Percentiles rank a stretch among this genome's conserved stretches.
Evolutionary conservation across 192 early-diverging fungal genomes (phyloP).

Genomic region (Rhizoclosmatium sp.): DNA sequence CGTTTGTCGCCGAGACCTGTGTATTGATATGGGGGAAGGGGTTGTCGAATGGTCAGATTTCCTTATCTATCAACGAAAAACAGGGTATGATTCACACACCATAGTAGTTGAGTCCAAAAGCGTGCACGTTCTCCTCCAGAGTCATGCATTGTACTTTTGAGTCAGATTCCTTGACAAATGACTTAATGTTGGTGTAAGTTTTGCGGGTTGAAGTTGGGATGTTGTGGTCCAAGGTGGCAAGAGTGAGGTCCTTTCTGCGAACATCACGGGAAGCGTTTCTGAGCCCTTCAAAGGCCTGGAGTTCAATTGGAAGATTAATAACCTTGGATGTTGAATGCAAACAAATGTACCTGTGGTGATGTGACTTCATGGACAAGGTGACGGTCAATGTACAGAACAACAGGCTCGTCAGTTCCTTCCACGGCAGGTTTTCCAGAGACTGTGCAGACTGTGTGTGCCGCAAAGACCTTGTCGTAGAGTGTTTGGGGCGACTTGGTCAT

Average conservation of each 20-base stretch:
- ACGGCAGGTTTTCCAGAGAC: conserved; percentile 26
- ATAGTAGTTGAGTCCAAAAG: conserved; percentile 65
- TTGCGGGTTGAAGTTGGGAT: conserved; percentile 55
- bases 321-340: background rate
- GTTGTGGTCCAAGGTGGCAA: conserved; percentile 80
- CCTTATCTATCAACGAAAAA: background rate
- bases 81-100: conserved; percentile 49
- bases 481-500: conserved; percentile 42
- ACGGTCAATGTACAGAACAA: conserved; percentile 74
- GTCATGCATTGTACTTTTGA: conserved; percentile 69
- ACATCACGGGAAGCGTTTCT: conserved; percentile 62
- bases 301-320: background rate
- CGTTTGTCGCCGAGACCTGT: conserved; percentile 73
- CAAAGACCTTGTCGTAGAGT: conserved; percentile 77
- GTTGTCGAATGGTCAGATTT: background rate
- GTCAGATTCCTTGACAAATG: conserved; percentile 70
- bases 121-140: conserved; percentile 69
- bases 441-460: conserved; percentile 63
- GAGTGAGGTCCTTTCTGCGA: conserved; percentile 67
- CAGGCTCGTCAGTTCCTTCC: conserved; percentile 59
- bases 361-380: conserved; percentile 78
- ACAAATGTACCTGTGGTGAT: conserved; percentile 51
- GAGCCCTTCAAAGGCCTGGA: conserved; percentile 75
- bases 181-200: conserved; percentile 61
- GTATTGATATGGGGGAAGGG: conserved; percentile 39